A percentile compares a stretch with the other conserved stretches of the same genome.
phyloP scores from a whole-genome alignment of 768 basidiomycete species.

The Suillus sp. region DNA sequence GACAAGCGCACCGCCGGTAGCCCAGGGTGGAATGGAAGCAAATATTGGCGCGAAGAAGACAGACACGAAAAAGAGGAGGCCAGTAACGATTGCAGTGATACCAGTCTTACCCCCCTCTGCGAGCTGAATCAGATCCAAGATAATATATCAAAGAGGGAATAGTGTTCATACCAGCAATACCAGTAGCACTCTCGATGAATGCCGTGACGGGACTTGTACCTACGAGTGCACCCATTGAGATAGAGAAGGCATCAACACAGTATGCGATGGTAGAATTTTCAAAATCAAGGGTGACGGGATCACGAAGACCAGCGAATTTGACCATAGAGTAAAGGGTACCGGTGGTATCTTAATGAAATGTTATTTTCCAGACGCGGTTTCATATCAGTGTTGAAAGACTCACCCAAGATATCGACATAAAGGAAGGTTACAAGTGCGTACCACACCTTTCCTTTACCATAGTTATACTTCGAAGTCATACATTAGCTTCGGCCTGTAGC shows the following conservation, averaged over 20 bases:
- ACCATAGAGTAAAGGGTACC: conserved; percentile 91
- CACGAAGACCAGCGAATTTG: conserved; percentile 85
- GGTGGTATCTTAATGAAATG: conserved; percentile 37
- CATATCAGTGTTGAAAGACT: conserved; percentile 17
- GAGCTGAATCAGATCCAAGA: conserved; percentile 18
- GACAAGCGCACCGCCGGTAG: conserved; percentile 82
- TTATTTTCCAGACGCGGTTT: conserved; percentile 19
- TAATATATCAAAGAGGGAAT: neutral
- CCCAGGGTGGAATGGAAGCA: conserved; percentile 84
- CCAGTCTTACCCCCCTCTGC: conserved; percentile 88
- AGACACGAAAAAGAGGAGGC: conserved; percentile 77
- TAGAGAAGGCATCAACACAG: conserved; percentile 80
- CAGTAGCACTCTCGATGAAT: conserved; percentile 81
- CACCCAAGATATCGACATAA: conserved; percentile 84
- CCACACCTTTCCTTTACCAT: conserved; percentile 75
- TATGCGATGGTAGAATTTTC: conserved; percentile 83
- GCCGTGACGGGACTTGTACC: conserved; percentile 83
- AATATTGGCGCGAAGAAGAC: conserved; percentile 91
- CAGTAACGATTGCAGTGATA: conserved; percentile 71
- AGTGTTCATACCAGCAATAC: conserved; percentile 59
- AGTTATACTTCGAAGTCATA: conserved; percentile 42
- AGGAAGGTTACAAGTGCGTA: conserved; percentile 88
- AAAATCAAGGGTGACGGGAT: conserved; percentile 83
- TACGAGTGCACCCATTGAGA: conserved; percentile 78
- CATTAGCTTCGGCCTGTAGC: conserved; percentile 11